Evolutionary conservation across 192 early-diverging fungal species (phyloP).

Genomic region (Backusella morwellensis): DNA sequence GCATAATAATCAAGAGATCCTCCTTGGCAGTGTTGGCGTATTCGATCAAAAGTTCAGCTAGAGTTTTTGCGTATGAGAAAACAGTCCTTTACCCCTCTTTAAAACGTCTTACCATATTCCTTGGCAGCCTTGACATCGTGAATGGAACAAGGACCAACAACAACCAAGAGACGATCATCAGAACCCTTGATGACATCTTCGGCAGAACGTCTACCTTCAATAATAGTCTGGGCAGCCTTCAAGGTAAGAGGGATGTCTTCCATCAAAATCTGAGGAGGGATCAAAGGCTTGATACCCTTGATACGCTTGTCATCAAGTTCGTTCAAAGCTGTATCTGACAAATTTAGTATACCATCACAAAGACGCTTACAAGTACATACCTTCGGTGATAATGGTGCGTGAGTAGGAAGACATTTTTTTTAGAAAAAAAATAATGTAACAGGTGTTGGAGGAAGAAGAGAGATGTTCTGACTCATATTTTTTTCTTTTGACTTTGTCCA

Average conservation of each 20-base stretch:
- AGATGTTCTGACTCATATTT: background rate
- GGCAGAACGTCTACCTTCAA: conserved; percentile 60
- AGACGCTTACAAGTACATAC: background rate
- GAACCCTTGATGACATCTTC: conserved; percentile 66
- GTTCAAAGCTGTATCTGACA: conserved; percentile 62
- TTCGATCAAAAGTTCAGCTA: conserved; percentile 7
- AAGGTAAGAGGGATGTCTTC: conserved; percentile 83
- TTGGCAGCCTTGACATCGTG: conserved; percentile 77
- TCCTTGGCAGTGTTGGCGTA: conserved; percentile 22
- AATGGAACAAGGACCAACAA: conserved; percentile 88
- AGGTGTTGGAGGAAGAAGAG: background rate
- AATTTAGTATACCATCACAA: background rate
- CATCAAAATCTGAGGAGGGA: conserved; percentile 91
- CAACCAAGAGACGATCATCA: conserved; percentile 77
- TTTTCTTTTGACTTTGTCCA: background rate
- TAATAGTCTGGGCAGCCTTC: conserved; percentile 71
- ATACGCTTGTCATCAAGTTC: conserved; percentile 94
- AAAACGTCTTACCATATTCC: conserved; percentile 56
- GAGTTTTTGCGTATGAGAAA: too few species aligned
- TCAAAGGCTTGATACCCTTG: conserved; percentile 74
- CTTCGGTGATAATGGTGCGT: conserved; percentile 6
- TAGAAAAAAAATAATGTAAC: background rate
- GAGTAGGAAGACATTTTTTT: conserved; percentile 5
- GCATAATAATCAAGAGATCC: conserved; percentile 78
- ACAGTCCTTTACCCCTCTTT: background rate